phyloP scores from a whole-genome alignment of 2,329 filamentous ascomycete species.

The Paecilomyces fulvus region DNA sequence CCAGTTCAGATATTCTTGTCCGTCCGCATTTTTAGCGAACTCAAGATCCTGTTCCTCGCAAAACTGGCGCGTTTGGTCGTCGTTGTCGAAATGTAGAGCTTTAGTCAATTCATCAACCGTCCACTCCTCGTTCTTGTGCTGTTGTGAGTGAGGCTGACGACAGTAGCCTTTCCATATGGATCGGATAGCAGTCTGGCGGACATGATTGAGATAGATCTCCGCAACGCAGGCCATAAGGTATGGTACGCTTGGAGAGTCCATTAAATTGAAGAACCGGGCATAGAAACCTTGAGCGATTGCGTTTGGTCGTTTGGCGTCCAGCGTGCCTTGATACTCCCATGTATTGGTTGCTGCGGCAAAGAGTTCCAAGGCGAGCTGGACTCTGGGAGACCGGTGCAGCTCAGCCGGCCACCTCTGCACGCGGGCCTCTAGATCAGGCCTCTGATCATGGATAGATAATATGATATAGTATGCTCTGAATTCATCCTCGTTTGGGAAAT shows the following conservation, averaged over 20 bases:
- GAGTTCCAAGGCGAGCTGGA: conserved; percentile 50
- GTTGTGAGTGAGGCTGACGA: conserved; percentile 38
- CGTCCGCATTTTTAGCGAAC: conserved; percentile 39
- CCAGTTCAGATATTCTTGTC: conserved; percentile 44
- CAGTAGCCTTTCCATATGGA: conserved; percentile 48
- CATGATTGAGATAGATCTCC: conserved; percentile 53
- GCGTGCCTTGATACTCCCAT: conserved; percentile 43
- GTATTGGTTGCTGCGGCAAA: conserved; percentile 49
- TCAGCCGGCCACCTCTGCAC: conserved; percentile 48
- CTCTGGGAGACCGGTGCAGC: conserved; percentile 43
- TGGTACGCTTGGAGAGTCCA: conserved; percentile 47
- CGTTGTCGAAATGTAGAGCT: conserved; percentile 48
- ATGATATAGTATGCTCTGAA: conserved; percentile 56
- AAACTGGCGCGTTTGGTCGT: conserved; percentile 46
- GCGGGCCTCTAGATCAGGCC: conserved; percentile 49
- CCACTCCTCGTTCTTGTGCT: conserved; percentile 47
- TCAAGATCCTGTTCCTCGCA: conserved; percentile 46
- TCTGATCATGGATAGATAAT: conserved; percentile 45
- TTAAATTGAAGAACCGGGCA: conserved; percentile 48
- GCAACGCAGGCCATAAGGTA: conserved; percentile 58
- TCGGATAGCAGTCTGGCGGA: conserved; percentile 49
- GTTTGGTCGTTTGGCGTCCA: conserved; percentile 42
- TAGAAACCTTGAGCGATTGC: conserved; percentile 52
- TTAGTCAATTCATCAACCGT: conserved; percentile 44
- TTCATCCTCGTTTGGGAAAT: conserved; percentile 53